Evolutionary conservation across 2,329 filamentous ascomycete genomes (phyloP).

Genomic region (Beauveria bassiana): DNA sequence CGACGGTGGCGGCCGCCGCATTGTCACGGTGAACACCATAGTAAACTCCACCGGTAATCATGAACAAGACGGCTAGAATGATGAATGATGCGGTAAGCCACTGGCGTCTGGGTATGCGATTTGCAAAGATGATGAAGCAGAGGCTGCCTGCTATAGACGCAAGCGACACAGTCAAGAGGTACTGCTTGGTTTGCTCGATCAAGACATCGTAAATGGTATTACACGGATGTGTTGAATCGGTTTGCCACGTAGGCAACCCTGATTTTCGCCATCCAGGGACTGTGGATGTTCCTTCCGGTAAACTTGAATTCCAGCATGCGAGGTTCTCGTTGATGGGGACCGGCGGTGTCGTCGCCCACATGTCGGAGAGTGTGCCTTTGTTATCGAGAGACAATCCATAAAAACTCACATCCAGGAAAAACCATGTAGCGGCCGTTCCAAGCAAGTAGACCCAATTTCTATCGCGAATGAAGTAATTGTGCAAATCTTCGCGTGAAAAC

Average conservation of each 20-base stretch:
- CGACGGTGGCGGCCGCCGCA: constrained; percentile 38
- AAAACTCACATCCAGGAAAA: constrained; percentile 49
- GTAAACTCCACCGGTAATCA: constrained; percentile 42
- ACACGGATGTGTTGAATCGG: constrained; percentile 39
- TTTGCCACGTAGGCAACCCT: constrained; percentile 42
- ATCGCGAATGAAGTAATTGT: constrained; percentile 42
- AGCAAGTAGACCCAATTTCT: constrained; percentile 38
- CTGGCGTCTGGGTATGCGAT: constrained; percentile 38
- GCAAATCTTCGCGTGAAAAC: constrained; percentile 40
- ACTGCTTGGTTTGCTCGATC: constrained; percentile 45
- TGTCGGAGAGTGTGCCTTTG: constrained; percentile 32
- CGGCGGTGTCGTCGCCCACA: constrained; percentile 32
- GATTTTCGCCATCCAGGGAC: constrained; percentile 32
- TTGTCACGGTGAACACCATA: constrained; percentile 36
- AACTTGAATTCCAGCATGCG: constrained; percentile 39
- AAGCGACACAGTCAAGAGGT: constrained; percentile 42
- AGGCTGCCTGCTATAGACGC: constrained; percentile 43
- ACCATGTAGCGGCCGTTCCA: constrained; percentile 43
- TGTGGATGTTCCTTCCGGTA: constrained; percentile 34
- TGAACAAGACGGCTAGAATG: constrained; percentile 37
- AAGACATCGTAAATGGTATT: constrained; percentile 45
- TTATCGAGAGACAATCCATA: constrained; percentile 47
- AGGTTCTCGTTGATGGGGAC: constrained; percentile 29
- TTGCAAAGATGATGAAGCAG: constrained; percentile 40
- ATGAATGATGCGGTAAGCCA: constrained; percentile 45